phyloP scores from a whole-genome alignment of 257 asterid species.

The Eustoma russellianum region DNA sequence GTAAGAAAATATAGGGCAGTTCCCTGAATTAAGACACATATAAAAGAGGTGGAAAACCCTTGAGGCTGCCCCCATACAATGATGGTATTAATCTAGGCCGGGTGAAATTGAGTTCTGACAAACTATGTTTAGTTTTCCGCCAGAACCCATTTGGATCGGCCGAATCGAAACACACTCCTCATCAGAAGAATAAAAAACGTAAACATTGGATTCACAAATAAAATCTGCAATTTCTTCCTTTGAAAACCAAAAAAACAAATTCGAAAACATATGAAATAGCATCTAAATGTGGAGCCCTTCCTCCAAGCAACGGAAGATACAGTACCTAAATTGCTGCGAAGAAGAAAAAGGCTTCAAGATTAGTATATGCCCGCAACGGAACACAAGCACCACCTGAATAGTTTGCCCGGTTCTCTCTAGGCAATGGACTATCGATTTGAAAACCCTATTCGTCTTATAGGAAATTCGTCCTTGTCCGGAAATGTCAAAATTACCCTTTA shows the following conservation, averaged over 20 bases:
- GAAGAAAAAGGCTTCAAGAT: conserved; percentile 20
- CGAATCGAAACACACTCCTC: background rate
- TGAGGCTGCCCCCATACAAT: conserved; percentile 14
- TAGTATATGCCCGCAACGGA: conserved; percentile 74
- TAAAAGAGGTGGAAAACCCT: conserved; percentile 13
- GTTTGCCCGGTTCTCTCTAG: conserved; percentile 51
- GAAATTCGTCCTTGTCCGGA: too few species aligned
- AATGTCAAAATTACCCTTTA: background rate
- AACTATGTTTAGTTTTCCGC: conserved; percentile 7
- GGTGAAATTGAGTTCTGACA: conserved; percentile 51
- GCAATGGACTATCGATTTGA: conserved; percentile 13
- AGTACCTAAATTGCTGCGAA: conserved; percentile 1
- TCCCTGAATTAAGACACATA: conserved; percentile 18
- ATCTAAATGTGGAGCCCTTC: conserved; percentile 22
- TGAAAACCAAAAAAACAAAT: background rate
- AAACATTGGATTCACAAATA: too few species aligned
- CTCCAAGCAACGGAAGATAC: conserved; percentile 10
- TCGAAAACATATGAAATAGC: background rate
- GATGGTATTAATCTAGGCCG: conserved; percentile 29
- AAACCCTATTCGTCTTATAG: background rate
- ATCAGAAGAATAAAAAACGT: background rate
- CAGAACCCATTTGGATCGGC: conserved; percentile 77
- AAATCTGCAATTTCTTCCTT: too few species aligned
- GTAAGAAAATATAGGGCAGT: conserved; percentile 29
- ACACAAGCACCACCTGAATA: conserved; percentile 32